These are phyloP conservation scores for Sporothrix inflata DNA, from an alignment of 2,329 filamentous ascomycete genomes.

Conservation along the genomic window DNA sequence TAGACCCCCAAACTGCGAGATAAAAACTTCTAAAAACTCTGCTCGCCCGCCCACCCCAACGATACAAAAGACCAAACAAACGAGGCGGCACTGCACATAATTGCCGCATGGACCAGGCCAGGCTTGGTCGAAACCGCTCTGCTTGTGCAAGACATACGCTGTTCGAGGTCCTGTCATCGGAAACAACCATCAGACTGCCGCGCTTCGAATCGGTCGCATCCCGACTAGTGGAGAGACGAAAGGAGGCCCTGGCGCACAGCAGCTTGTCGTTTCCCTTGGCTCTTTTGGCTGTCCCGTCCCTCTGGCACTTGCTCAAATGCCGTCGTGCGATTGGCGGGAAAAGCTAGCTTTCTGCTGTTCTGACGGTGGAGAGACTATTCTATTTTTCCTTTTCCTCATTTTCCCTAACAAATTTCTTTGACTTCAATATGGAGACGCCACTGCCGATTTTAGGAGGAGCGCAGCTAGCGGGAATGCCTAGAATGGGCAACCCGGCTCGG, in stretches of 20 bases:
- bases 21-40: neutral
- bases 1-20: neutral
- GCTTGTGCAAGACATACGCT: neutral
- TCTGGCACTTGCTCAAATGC: conserved; percentile 24
- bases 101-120: neutral
- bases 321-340: conserved; percentile 23
- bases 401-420: neutral
- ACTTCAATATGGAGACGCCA: conserved; percentile 4
- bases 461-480: neutral
- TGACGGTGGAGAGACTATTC: neutral
- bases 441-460: neutral
- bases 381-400: neutral
- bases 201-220: conserved; percentile 9
- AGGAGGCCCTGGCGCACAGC: conserved; percentile 1
- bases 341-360: neutral
- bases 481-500: conserved; percentile 13
- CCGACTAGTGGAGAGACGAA: neutral
- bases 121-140: neutral
- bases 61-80: neutral
- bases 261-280: neutral
- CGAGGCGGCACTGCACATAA: neutral
- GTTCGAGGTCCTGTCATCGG: conserved; percentile 11
- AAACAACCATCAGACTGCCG: neutral
- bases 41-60: neutral
- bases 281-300: conserved; percentile 9